Base-by-base conservation (phyloP, 176 grass and related monocot species). In the Microstegium vimineum region DNA sequence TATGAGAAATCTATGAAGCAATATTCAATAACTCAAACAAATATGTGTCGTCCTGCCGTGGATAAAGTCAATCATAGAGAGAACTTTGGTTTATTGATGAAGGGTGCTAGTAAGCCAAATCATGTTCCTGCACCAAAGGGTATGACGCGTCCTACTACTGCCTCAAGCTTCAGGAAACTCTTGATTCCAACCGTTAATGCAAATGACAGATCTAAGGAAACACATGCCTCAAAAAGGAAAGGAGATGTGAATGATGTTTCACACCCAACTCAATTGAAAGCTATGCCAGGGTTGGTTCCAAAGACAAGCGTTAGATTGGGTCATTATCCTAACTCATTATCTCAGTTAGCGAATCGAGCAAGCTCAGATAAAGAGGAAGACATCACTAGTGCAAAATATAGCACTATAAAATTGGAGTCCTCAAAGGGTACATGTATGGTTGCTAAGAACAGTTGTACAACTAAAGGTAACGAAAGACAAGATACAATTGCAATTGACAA, bases 1-100 rank as follows among this genome's bases (percentile, higher is more conserved):
- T 0, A 0, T 0, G 1, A 22, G 0, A 52, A 2, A 0, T 52
- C 18, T 52, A 1, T 1, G 18, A 52, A 8, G 2, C 2, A 52
- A 18, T 52, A 2, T 52, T 0, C 2, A 0, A 20, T 7, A 51
- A 1, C 1, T 52, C 17, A 0, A 52, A 7, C 18, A 18, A 6
- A 18, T 18, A 52, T 52, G 47, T 0, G 18, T 51, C 2, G 18
- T 51, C 16, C 47, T 49, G 5, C 2, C 11, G 38, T 2, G 2
- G 11, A 41, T 41, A 41, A 41, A 2, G 38, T 2, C 38, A 41
- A 41, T 41, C 10, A 41, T 11, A 41, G 6, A 41, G 38, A 3
- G 41, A 42, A 42, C 11, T 10, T 38, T 38, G 37, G 37, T 46
- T 52, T 2, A 3, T 0, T 52, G 17, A 6, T 6, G 22, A 52